phyloP scores from a whole-genome alignment of 75 land plant genomes.

The Selaginella tamariscina region DNA sequence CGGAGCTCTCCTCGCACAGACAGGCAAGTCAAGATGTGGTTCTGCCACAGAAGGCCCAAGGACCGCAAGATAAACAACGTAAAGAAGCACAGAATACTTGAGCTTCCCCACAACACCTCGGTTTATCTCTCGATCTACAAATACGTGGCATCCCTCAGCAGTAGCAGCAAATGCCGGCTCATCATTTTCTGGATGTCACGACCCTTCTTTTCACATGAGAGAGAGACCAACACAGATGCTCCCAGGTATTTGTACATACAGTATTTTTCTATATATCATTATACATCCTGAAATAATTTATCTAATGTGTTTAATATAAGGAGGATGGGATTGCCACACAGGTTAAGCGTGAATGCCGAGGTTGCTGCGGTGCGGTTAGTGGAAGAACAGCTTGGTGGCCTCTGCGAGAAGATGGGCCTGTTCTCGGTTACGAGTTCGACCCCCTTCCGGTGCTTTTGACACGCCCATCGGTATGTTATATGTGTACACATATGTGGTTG shows the following conservation, averaged over 20 bases:
- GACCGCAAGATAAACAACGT: background rate
- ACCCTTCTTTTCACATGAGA: background rate
- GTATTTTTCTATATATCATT: too few relatives aligned
- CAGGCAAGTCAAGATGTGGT: background rate
- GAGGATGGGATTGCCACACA: background rate
- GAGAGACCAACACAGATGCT: background rate
- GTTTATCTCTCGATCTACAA: background rate
- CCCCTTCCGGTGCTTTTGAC: constrained; percentile 8
- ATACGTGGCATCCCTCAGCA: background rate
- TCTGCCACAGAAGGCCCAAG: background rate
- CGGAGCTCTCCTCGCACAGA: constrained; percentile 3
- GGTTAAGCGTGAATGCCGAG: background rate
- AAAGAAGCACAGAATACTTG: background rate
- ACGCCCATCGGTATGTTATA: background rate
- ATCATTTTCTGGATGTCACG: background rate
- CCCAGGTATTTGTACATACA: too few relatives aligned
- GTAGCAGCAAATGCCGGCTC: background rate
- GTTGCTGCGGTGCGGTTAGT: background rate
- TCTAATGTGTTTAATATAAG: too few relatives aligned
- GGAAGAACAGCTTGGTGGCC: constrained; percentile 8
- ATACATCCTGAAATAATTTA: too few relatives aligned
- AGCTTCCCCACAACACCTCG: background rate
- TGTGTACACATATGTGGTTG: too few relatives aligned
- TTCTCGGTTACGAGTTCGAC: constrained; percentile 10
- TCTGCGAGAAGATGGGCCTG: constrained; percentile 4